Conservation (phyloP, 176 grass and related monocot species). For the Eragrostis nindensis region DNA sequence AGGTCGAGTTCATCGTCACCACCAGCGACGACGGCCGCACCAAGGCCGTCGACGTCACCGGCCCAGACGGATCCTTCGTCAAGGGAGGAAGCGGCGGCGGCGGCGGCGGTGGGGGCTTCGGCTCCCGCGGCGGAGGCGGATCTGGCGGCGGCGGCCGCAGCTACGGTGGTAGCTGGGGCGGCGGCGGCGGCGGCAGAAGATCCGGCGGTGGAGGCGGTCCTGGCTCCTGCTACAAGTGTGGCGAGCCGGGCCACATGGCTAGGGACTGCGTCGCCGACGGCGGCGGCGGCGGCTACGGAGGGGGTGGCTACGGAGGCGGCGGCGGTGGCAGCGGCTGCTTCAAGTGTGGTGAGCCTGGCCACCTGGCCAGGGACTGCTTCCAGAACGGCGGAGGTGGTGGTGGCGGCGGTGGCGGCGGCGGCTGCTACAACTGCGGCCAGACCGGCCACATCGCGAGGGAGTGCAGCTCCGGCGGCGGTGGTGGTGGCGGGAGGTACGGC, state of each 20-base stretch:
- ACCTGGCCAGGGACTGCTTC: conserved; percentile 63
- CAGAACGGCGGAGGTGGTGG: conserved; percentile 39
- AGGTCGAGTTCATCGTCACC: conserved; percentile 68
- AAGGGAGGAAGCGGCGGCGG: conserved; percentile 57
- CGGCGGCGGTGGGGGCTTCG: conserved; percentile 28
- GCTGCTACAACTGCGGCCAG: conserved; percentile 90
- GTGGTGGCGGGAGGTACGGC: conserved; percentile 40
- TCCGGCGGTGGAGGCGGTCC: conserved; percentile 51
- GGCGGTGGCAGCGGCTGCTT: conserved; percentile 49
- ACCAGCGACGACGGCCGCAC: conserved; percentile 75
- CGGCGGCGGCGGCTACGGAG: background rate
- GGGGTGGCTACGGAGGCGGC: background rate
- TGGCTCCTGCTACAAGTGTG: conserved; percentile 54
- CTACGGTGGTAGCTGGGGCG: conserved; percentile 51
- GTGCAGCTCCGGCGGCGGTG: conserved; percentile 49
- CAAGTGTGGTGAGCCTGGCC: conserved; percentile 58
- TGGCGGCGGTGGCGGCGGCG: conserved; percentile 40
- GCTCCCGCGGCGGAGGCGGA: conserved; percentile 49
- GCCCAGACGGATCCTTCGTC: conserved; percentile 87
- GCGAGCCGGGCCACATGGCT: conserved; percentile 56
- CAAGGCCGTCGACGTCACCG: conserved; percentile 95
- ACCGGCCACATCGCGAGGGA: conserved; percentile 71
- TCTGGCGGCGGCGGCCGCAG: conserved; percentile 47
- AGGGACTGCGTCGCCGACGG: conserved; percentile 43
- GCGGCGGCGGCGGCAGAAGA: conserved; percentile 45